Conservation (phyloP, 352 stramenopile genomes). For the Globisporangium rhizosaccharum region DNA sequence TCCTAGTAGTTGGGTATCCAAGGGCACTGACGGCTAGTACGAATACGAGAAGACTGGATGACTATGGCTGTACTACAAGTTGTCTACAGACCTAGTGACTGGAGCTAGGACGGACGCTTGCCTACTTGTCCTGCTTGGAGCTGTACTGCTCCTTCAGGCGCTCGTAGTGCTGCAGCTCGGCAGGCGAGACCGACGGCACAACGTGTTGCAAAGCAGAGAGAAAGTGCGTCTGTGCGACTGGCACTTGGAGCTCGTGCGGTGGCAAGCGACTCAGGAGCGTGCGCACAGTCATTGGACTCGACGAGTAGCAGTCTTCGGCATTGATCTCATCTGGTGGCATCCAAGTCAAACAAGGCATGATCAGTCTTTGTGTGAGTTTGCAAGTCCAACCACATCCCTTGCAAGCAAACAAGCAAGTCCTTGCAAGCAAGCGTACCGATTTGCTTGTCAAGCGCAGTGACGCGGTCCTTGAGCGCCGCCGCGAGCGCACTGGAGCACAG, state of each 20-base stretch:
- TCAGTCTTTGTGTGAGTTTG: too few species aligned
- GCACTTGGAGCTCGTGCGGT: conserved; percentile 54
- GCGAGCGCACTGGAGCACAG: conserved; percentile 72
- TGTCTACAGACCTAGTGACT: too few species aligned
- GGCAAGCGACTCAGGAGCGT: conserved; percentile 60
- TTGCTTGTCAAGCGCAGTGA: conserved; percentile 53
- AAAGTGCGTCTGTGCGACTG: conserved; percentile 55
- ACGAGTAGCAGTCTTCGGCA: conserved; percentile 76
- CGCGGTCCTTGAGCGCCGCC: conserved; percentile 73
- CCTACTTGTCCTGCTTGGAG: conserved; percentile 32
- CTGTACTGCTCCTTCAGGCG: conserved; percentile 84
- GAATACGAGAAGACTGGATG: too few species aligned
- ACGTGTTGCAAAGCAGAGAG: conserved; percentile 48
- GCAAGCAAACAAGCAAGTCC: conserved; percentile 1
- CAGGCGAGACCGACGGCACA: conserved; percentile 78
- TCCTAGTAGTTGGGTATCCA: too few species aligned
- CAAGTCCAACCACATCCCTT: too few species aligned
- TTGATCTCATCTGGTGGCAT: conserved; percentile 47
- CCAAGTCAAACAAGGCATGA: too few species aligned
- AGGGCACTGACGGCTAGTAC: too few species aligned
- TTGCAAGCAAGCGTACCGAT: conserved; percentile 31
- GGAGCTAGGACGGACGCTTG: too few species aligned
- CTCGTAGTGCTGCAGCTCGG: conserved; percentile 86
- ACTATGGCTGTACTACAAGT: too few species aligned
- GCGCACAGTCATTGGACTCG: conserved; percentile 59